Percentiles rank a stretch among this genome's conserved stretches.
Conservation (phyloP, 129 eudicot genomes). For the Pittosporum tobira region DNA sequence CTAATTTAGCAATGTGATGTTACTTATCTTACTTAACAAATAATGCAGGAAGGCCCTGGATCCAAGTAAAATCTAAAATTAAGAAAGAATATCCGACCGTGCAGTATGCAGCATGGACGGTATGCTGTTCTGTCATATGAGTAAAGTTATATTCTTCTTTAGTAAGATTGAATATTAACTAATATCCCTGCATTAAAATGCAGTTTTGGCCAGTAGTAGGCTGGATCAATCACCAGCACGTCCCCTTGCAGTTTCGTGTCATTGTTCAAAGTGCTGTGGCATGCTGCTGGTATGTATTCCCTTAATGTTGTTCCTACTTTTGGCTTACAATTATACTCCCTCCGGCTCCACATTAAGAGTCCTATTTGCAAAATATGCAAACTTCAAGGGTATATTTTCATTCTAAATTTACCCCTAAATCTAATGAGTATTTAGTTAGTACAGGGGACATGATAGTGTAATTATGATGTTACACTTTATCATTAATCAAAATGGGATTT, state of each 20-base stretch:
- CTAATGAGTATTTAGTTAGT: too few species aligned
- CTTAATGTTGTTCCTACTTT: not conserved
- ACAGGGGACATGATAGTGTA: too few species aligned
- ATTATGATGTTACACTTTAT: too few species aligned
- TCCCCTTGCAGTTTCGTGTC: slow-evolving; percentile 91
- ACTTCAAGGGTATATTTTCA: too few species aligned
- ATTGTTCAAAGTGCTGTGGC: slow-evolving; percentile 76
- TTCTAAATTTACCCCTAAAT: not conserved
- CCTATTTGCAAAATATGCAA: too few species aligned
- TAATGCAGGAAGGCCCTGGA: slow-evolving; percentile 65
- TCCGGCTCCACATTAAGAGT: too few species aligned
- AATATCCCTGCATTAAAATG: not conserved
- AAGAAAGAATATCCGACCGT: slow-evolving; percentile 81
- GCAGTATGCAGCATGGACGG: slow-evolving; percentile 91
- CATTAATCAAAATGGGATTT: too few species aligned
- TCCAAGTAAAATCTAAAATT: slow-evolving; percentile 68
- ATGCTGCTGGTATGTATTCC: slow-evolving; percentile 56
- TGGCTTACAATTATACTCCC: not conserved
- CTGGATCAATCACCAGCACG: slow-evolving; percentile 85
- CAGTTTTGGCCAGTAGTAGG: slow-evolving; percentile 97
- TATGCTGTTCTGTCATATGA: slow-evolving; percentile 16
- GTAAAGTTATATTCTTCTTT: not conserved
- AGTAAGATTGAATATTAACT: not conserved
- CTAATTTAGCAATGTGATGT: not conserved
- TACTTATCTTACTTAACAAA: not conserved